Conservation (phyloP, 2,329 filamentous ascomycete species). For the Amphichorda felina region DNA sequence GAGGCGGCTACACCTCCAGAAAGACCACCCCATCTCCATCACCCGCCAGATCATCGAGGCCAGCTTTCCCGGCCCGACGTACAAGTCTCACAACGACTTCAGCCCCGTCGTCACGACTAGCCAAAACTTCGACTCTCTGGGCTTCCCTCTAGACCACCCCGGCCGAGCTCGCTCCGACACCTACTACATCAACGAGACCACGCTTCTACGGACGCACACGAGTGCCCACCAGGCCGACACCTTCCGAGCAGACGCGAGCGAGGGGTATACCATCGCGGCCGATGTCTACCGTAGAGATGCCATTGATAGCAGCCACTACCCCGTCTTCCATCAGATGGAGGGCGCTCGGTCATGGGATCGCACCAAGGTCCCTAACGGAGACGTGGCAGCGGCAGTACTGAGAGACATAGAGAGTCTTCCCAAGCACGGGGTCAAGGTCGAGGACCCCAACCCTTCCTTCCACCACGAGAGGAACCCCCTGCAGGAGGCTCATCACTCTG, state of each 20-base stretch:
- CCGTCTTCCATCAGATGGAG: slow-evolving; percentile 98
- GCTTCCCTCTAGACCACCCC: slow-evolving; percentile 78
- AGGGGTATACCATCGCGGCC: slow-evolving; percentile 81
- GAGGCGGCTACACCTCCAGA: slow-evolving; percentile 77
- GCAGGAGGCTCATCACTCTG: slow-evolving; percentile 58
- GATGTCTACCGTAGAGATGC: slow-evolving; percentile 95
- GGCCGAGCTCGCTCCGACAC: slow-evolving; percentile 83
- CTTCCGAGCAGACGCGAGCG: slow-evolving; percentile 58
- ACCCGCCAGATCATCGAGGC: slow-evolving; percentile 89
- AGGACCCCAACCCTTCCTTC: slow-evolving; percentile 71
- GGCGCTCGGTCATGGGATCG: slow-evolving; percentile 85
- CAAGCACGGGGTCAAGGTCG: slow-evolving; percentile 61
- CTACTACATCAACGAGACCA: slow-evolving; percentile 82
- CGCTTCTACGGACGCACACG: slow-evolving; percentile 84
- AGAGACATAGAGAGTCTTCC: slow-evolving; percentile 62
- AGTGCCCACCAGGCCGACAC: slow-evolving; percentile 83
- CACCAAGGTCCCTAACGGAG: slow-evolving; percentile 38
- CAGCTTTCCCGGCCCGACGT: slow-evolving; percentile 63
- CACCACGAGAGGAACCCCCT: slow-evolving; percentile 74
- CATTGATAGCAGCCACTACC: slow-evolving; percentile 90
- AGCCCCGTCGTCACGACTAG: slow-evolving; percentile 72
- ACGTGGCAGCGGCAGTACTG: slow-evolving; percentile 54
- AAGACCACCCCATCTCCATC: slow-evolving; percentile 81
- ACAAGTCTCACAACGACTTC: slow-evolving; percentile 65
- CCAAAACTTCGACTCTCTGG: slow-evolving; percentile 95